Base-by-base conservation (phyloP, 768 basidiomycete species). In the Rhizopogon salebrosus region DNA sequence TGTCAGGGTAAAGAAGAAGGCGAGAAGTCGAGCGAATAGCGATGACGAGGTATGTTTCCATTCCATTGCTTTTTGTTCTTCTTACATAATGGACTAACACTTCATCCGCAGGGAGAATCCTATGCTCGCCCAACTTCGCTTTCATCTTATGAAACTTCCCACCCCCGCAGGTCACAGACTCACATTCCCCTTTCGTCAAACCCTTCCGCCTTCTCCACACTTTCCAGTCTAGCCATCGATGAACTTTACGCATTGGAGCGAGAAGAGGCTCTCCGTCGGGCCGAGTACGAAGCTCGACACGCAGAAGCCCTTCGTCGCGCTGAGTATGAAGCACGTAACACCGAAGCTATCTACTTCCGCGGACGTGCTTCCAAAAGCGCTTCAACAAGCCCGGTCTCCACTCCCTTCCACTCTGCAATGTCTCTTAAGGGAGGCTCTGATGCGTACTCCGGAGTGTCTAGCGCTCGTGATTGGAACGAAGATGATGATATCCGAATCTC, bases 181-280 rank as follows among this genome's bases (percentile, higher is more conserved):
- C 66, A 61, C 53, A 53, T 58, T 10, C 64, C 54, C 29, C 60
- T 46, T 38, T 60, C 62, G 60, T 62, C 53, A 41, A 68, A 72
- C 60, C 67, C 71, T 11, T 67, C 82, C 31, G 76, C 87, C 2
- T 82, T 89, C 60, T 80, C 80, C n/a, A 77, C 86, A 1, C 68
- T 90, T 18, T 86, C 87, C 41, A 85, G 73, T 27, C 73, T 88
- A 18, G 93, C 94, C 3, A 87, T 95, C 71, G 92, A 92, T 53
- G 92, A 97, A 64, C 79, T 98, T 7, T 87, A 89, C 61, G 84
- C 86, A 59, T 83, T 98, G 27, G 95, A 98, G 65, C 85, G 85
- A 36, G 80, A 85, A 54, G 95, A 97, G 67, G 87, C 91, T 3
- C 68, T 84, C 29, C 78, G 92, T 18, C 77, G 92, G 34, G 92